Conservation (phyloP, 805 yeast species). For the Pichia ethanolica region DNA sequence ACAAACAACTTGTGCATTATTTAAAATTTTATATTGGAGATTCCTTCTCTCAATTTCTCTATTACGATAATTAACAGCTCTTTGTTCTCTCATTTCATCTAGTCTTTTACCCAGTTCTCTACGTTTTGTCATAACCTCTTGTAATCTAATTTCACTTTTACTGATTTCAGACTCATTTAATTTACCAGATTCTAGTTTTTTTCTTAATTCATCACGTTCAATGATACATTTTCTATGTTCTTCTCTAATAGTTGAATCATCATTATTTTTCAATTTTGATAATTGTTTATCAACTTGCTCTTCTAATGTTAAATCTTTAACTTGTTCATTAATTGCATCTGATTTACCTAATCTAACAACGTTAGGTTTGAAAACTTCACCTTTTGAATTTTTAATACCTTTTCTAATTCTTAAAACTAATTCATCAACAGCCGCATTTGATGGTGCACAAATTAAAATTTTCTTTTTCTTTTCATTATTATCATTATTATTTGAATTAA, state of each 20-base stretch:
- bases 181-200: constrained; percentile 22
- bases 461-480: constrained; percentile 27
- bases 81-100: constrained; percentile 73
- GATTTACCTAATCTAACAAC: constrained; percentile 85
- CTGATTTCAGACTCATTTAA: constrained; percentile 37
- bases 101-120: constrained; percentile 64
- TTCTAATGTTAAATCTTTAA: constrained; percentile 76
- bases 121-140: constrained; percentile 52
- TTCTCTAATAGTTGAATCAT: constrained; percentile 42
- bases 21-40: constrained; percentile 63
- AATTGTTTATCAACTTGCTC: constrained; percentile 68
- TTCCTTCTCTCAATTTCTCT: constrained; percentile 73
- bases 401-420: constrained; percentile 70
- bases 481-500: constrained; percentile 1
- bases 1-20: constrained; percentile 78
- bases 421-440: constrained; percentile 98
- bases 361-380: constrained; percentile 48
- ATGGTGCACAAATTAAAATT: constrained; percentile 90
- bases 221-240: constrained; percentile 45
- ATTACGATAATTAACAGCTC: constrained; percentile 60
- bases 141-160: constrained; percentile 41
- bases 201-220: constrained; percentile 51
- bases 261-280: constrained; percentile 22
- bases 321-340: constrained; percentile 79
- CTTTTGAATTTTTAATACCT: constrained; percentile 57